Percentiles rank a stretch among this genome's conserved stretches.
These are phyloP conservation scores for Globisporangium orthogonon DNA, from an alignment of 352 stramenopile species.

Conservation along the genomic window DNA sequence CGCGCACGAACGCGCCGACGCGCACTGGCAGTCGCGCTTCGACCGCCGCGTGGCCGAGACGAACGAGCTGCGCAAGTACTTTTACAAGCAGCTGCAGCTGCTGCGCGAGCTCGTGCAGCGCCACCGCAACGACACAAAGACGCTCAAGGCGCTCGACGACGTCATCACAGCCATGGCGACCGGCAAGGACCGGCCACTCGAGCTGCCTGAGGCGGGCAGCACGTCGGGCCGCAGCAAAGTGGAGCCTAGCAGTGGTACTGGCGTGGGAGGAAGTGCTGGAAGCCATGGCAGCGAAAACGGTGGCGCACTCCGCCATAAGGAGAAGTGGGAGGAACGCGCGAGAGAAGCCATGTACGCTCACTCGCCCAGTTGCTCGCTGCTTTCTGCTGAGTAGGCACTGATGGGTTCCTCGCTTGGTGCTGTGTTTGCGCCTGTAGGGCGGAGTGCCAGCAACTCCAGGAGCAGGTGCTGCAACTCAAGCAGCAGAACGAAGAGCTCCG, in stretches of 20 bases:
- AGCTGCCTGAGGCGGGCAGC: neutral
- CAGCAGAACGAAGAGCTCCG: constrained; percentile 31
- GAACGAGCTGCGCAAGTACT: constrained; percentile 60
- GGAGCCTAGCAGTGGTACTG: neutral
- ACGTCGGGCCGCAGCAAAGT: neutral
- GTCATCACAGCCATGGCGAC: constrained; percentile 24
- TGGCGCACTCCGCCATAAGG: constrained; percentile 40
- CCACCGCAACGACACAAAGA: constrained; percentile 40
- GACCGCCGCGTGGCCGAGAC: constrained; percentile 58
- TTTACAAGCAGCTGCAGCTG: constrained; percentile 69
- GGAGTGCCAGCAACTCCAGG: constrained; percentile 44
- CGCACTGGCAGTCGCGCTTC: constrained; percentile 51
- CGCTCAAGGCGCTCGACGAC: constrained; percentile 48
- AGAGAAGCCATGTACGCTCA: constrained; percentile 33
- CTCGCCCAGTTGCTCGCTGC: neutral
- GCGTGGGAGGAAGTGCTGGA: neutral
- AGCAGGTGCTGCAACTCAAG: constrained; percentile 33
- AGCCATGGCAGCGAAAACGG: neutral
- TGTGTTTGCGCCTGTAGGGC: constrained; percentile 7
- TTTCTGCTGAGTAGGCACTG: neutral
- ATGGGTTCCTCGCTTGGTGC: neutral
- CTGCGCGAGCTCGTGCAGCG: constrained; percentile 59
- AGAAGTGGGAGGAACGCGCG: constrained; percentile 58
- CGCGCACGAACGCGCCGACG: constrained; percentile 16
- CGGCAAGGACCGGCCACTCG: constrained; percentile 11